These are phyloP conservation scores for Colletotrichum viniferum DNA, from an alignment of 2,329 filamentous ascomycete species.

Conservation along the genomic window DNA sequence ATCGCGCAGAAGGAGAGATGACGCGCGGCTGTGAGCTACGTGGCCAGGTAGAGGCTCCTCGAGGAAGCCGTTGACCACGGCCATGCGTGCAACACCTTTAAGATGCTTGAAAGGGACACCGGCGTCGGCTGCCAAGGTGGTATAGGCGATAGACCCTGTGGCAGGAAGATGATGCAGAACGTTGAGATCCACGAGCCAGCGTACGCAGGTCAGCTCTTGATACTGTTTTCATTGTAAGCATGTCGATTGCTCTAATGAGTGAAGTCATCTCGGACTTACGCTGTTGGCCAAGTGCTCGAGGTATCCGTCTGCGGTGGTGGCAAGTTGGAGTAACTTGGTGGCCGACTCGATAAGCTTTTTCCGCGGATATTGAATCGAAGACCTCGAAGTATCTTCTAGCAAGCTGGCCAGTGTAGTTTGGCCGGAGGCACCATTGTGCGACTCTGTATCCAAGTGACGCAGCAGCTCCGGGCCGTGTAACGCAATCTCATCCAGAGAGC, in stretches of 20 bases:
- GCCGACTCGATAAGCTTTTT: not conserved
- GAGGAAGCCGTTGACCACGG: conserved; percentile 39
- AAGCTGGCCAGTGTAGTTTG: not conserved
- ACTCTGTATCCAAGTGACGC: not conserved
- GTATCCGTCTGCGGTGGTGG: not conserved
- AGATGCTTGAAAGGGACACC: conserved; percentile 25
- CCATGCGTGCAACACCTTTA: conserved; percentile 36
- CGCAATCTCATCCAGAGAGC: not conserved
- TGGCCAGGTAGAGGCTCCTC: conserved; percentile 30
- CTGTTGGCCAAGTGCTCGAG: not conserved
- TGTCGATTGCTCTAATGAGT: not conserved
- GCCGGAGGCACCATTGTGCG: not conserved
- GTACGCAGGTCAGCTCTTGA: not conserved
- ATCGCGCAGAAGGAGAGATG: conserved; percentile 31
- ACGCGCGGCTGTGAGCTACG: conserved; percentile 36
- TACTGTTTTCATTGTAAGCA: not conserved
- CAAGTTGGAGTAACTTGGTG: not conserved
- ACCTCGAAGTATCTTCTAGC: not conserved
- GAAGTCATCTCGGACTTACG: not conserved
- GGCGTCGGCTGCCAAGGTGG: conserved; percentile 13
- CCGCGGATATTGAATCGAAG: not conserved
- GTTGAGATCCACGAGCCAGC: not conserved
- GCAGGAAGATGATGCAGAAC: not conserved
- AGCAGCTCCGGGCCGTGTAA: not conserved
- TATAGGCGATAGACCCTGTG: not conserved